A percentile compares a stretch with the other conserved stretches of the same genome.
Evolutionary conservation across 2,329 filamentous ascomycete genomes (phyloP).

Genomic region (Fonsecaea monophora): DNA sequence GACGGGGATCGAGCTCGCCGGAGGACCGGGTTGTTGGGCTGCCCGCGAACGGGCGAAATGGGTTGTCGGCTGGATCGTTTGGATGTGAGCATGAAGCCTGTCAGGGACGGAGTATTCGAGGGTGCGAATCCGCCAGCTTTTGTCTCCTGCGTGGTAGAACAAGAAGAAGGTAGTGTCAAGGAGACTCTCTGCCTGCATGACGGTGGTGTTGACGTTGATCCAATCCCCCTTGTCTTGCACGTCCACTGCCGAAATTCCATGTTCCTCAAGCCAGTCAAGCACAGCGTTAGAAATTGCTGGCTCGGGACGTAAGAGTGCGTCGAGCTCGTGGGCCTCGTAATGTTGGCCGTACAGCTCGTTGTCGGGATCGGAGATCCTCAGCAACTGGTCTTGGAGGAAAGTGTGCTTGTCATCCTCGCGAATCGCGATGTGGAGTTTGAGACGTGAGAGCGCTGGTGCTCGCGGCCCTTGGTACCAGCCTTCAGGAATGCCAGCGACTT

Average conservation of each 20-base stretch:
- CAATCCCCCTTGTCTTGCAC: constrained; percentile 64
- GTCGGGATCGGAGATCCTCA: constrained; percentile 67
- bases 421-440: constrained; percentile 15
- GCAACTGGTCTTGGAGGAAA: constrained; percentile 63
- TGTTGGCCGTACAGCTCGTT: constrained; percentile 49
- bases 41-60: constrained; percentile 57
- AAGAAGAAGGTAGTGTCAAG: constrained; percentile 67
- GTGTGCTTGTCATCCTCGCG: constrained; percentile 38
- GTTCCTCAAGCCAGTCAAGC: constrained; percentile 45
- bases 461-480: constrained; percentile 4
- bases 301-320: constrained; percentile 21
- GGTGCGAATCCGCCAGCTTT: constrained; percentile 59
- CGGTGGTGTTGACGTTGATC: constrained; percentile 64
- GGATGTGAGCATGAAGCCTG: constrained; percentile 61
- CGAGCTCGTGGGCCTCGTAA: constrained; percentile 15
- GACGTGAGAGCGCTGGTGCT: background rate
- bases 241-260: constrained; percentile 54
- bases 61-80: constrained; percentile 70
- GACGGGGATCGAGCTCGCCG: background rate
- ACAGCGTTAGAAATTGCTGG: constrained; percentile 18
- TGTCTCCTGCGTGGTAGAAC: constrained; percentile 54
- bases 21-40: constrained; percentile 44
- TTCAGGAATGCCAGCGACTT: constrained; percentile 1
- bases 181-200: constrained; percentile 61
- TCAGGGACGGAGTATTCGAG: constrained; percentile 68